Conservation (phyloP, 2,329 filamentous ascomycete species). For the Alternaria atra region DNA sequence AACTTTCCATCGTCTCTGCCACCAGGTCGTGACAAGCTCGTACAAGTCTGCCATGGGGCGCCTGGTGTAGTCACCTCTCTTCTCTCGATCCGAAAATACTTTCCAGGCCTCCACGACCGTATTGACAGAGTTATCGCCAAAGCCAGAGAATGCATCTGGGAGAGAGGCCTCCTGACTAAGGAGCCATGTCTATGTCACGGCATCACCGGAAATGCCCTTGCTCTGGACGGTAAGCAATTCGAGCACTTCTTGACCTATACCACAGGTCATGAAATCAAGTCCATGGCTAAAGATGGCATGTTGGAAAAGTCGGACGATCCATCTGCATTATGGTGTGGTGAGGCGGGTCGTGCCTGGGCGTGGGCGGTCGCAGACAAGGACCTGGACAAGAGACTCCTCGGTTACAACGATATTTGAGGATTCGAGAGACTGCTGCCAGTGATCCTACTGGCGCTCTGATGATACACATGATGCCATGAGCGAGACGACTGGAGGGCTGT, state of each 20-base stretch:
- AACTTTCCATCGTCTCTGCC: constrained; percentile 70
- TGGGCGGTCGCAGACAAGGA: constrained; percentile 58
- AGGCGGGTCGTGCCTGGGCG: constrained; percentile 59
- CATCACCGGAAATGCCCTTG: constrained; percentile 70
- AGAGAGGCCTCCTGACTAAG: constrained; percentile 68
- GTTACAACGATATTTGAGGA: constrained; percentile 60
- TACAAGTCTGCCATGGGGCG: constrained; percentile 75
- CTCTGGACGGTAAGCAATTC: constrained; percentile 58
- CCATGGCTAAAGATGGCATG: constrained; percentile 62
- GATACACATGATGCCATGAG: constrained; percentile 35
- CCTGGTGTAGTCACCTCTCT: constrained; percentile 70
- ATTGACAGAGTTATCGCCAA: constrained; percentile 64
- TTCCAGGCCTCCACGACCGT: constrained; percentile 62
- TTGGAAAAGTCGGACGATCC: constrained; percentile 62
- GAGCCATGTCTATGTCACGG: constrained; percentile 73
- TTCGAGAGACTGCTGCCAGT: neutral
- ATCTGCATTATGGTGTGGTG: constrained; percentile 60
- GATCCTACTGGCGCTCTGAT: constrained; percentile 4
- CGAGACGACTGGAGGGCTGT: constrained; percentile 24
- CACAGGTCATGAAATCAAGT: constrained; percentile 64
- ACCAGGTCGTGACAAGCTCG: constrained; percentile 59
- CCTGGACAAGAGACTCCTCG: constrained; percentile 57
- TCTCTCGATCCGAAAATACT: constrained; percentile 64
- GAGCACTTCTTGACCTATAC: constrained; percentile 68
- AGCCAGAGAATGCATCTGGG: constrained; percentile 64